phyloP scores from a whole-genome alignment of 2,329 filamentous ascomycete species.

The Phialemoniopsis sp. region DNA sequence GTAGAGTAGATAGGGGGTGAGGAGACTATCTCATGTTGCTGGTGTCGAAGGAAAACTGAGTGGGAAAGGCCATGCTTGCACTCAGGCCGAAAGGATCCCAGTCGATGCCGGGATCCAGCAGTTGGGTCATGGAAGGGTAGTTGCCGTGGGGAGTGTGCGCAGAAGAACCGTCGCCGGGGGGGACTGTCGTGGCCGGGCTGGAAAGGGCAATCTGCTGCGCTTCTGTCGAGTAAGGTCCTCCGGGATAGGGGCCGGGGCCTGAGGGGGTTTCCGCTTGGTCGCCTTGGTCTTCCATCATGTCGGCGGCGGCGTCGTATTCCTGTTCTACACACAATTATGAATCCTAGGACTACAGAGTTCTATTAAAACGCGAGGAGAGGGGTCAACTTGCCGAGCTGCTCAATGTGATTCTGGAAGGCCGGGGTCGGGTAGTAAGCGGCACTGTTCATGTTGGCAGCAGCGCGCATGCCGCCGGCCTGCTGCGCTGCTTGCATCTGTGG shows the following conservation, averaged over 20 bases:
- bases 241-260: slow-evolving; percentile 62
- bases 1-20: slow-evolving; percentile 7
- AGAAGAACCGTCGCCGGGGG: slow-evolving; percentile 27
- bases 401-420: slow-evolving; percentile 85
- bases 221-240: slow-evolving; percentile 44
- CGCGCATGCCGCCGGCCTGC: slow-evolving; percentile 7
- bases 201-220: slow-evolving; percentile 36
- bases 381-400: slow-evolving; percentile 85
- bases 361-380: slow-evolving; percentile 43
- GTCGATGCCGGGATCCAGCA: slow-evolving; percentile 78
- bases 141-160: slow-evolving; percentile 55
- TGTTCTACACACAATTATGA: slow-evolving; percentile 76
- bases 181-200: slow-evolving; percentile 24
- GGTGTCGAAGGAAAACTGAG: slow-evolving; percentile 72
- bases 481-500: slow-evolving; percentile 29
- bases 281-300: slow-evolving; percentile 81
- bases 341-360: slow-evolving; percentile 63
- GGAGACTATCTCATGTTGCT: slow-evolving; percentile 41
- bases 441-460: slow-evolving; percentile 18
- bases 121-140: slow-evolving; percentile 62
- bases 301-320: slow-evolving; percentile 89
- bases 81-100: slow-evolving; percentile 91
- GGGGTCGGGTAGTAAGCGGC: slow-evolving; percentile 74
- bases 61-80: slow-evolving; percentile 92
- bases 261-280: slow-evolving; percentile 55